A percentile compares a stretch with the other conserved stretches of the same genome.
Conservation (phyloP, 805 yeast genomes). For the Yamadazyma tumulicola region DNA sequence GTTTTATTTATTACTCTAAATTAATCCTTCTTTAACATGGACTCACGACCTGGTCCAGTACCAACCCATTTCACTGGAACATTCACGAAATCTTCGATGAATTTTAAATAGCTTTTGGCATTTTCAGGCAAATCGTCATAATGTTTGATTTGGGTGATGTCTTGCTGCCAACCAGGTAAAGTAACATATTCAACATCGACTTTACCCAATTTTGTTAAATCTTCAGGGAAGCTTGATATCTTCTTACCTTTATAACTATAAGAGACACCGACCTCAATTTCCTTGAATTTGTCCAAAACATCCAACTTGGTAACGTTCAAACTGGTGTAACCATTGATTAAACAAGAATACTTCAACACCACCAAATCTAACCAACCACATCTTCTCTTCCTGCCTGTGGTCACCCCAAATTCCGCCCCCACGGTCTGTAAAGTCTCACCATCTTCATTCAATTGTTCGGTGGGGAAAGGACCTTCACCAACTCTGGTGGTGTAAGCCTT, state of each 20-base stretch:
- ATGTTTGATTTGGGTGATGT: constrained; percentile 65
- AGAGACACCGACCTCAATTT: constrained; percentile 82
- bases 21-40: constrained; percentile 66
- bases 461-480: constrained; percentile 99
- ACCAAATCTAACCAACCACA: constrained; percentile 99
- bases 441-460: constrained; percentile 84
- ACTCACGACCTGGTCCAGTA: constrained; percentile 95
- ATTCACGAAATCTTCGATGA: constrained; percentile 76
- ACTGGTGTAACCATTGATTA: constrained; percentile 92
- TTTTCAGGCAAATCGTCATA: constrained; percentile 83
- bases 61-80: constrained; percentile 97
- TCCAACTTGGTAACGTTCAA: constrained; percentile 94
- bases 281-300: constrained; percentile 85
- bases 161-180: constrained; percentile 91
- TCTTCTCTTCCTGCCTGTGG: constrained; percentile 98
- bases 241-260: constrained; percentile 77
- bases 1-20: background rate
- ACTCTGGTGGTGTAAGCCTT: constrained; percentile 98
- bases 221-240: constrained; percentile 87
- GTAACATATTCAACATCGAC: constrained; percentile 92
- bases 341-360: constrained; percentile 84
- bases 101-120: constrained; percentile 80
- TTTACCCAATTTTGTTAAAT: constrained; percentile 72
- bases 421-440: constrained; percentile 87
- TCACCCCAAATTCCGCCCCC: constrained; percentile 96